Percentiles rank a stretch among this genome's conserved stretches.
These are phyloP conservation scores for Solanum aculeatissimum DNA, from an alignment of 305 asterid genomes.

Conservation along the genomic window DNA sequence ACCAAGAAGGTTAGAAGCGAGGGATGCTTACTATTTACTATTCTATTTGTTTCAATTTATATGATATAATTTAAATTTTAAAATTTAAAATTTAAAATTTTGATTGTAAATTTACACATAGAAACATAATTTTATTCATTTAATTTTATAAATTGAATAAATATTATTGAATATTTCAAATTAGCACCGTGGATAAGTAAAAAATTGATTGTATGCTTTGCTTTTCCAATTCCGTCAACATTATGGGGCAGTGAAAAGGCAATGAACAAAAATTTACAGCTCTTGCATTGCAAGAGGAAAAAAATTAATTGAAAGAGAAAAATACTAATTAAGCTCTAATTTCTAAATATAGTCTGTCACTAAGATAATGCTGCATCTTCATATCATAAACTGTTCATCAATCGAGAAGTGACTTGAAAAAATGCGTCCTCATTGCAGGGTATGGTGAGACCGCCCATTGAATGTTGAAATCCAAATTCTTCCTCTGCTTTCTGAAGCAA, in stretches of 20 bases:
- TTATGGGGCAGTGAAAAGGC: background rate
- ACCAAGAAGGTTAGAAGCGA: no score
- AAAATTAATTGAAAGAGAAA: background rate
- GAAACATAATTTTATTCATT: no score
- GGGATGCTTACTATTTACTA: no score
- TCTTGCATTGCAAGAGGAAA: background rate
- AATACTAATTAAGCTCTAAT: background rate
- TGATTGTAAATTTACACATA: no score
- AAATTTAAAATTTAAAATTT: no score
- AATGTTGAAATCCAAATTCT: conserved; percentile 36
- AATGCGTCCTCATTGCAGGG: conserved; percentile 36
- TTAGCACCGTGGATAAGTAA: no score
- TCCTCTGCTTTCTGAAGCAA: conserved; percentile 22
- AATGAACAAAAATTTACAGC: background rate
- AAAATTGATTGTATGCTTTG: no score
- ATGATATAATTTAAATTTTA: no score
- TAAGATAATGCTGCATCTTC: background rate
- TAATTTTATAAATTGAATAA: no score
- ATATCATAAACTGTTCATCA: background rate
- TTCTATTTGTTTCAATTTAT: no score
- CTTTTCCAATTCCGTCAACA: no score
- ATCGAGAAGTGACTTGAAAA: background rate
- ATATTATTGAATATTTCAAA: no score
- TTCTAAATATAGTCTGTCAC: background rate
- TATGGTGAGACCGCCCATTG: conserved; percentile 40